These are phyloP conservation scores for Entrophospora sp. DNA, from an alignment of 192 early-diverging fungal species.

Conservation along the genomic window DNA sequence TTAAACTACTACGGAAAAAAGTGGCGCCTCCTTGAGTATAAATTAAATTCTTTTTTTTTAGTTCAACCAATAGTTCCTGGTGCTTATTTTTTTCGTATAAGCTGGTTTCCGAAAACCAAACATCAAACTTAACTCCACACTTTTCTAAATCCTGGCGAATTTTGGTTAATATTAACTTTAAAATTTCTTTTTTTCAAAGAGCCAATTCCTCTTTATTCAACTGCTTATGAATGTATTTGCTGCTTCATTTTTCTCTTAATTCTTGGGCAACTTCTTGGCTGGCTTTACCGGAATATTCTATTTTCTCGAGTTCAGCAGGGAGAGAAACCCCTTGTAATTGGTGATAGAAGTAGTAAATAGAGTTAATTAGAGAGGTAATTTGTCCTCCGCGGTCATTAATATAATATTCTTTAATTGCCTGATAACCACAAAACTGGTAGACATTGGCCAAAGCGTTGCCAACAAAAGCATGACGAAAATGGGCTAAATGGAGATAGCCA, in stretches of 20 bases:
- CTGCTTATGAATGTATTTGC: neutral
- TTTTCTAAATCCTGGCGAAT: neutral
- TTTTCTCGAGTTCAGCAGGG: neutral
- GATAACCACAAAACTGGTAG: neutral
- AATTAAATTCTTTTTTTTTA: neutral
- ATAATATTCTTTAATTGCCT: neutral
- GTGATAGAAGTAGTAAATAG: constrained; percentile 4
- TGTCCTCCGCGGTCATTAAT: constrained; percentile 1
- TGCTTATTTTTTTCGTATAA: constrained; percentile 4
- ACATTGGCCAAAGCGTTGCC: neutral
- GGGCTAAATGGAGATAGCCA: neutral
- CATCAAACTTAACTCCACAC: neutral
- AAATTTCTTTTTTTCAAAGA: constrained; percentile 5
- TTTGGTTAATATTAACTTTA: neutral
- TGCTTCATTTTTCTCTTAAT: neutral
- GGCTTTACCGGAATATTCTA: neutral
- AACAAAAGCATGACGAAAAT: constrained; percentile 4
- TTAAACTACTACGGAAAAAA: constrained; percentile 5
- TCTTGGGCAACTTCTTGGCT: constrained; percentile 3
- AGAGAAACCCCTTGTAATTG: neutral
- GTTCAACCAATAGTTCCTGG: neutral
- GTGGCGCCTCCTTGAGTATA: constrained; percentile 3
- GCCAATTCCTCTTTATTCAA: neutral
- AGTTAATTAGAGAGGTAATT: constrained; percentile 1
- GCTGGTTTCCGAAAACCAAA: constrained; percentile 2